Base-by-base conservation (phyloP, 768 basidiomycete genomes). In the Boletus sp. region DNA sequence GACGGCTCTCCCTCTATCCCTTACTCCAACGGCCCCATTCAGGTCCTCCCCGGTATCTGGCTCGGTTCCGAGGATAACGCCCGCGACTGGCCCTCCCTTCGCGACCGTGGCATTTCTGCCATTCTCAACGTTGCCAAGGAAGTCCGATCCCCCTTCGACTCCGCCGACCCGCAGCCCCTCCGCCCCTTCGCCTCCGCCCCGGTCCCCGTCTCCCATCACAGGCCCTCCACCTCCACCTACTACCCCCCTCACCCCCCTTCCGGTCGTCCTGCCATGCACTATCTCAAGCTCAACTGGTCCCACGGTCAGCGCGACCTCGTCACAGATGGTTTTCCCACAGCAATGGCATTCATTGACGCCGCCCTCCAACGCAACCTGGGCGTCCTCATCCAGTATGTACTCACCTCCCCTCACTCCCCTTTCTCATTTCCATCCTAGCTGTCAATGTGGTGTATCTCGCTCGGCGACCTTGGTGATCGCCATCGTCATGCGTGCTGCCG, bases 71-170 rank as follows among this genome's bases (percentile, higher is more conserved):
- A 95, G 71, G 92, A 94, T 73, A 94, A 95, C 64, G 92, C 90
- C 44, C 83, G 86, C 56, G 89, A 95, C 72, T 91, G 89, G 86
- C 77, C 76, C 41, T 77, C 78, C 29, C 84, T 95, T 56, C 66
- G 83, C 24, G 81, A 88, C 50, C 82, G 85, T 35, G 83, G 87
- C 39, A 93, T 95, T 67, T 83, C 80, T 59, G 84, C 89, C 45
- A 82, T 96, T 20, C 82, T 96, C 72, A 95, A 96, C 70, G 94
- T 96, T 35, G 94, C 94, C 46, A 94, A 95, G 76, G 94, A 97
- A 71, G 90, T 97, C 60, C 70, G 78, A 44, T 83, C 83, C n/a
- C 83, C 86, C 49, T 84, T 90, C 65, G 86, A 89, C 65, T 61
- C 77, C 29, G 63, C 71, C 32, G 64, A 68, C 44, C 62, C 77